These are phyloP conservation scores for Salix brachista DNA, from an alignment of 345 rosid genomes.

Conservation along the genomic window DNA sequence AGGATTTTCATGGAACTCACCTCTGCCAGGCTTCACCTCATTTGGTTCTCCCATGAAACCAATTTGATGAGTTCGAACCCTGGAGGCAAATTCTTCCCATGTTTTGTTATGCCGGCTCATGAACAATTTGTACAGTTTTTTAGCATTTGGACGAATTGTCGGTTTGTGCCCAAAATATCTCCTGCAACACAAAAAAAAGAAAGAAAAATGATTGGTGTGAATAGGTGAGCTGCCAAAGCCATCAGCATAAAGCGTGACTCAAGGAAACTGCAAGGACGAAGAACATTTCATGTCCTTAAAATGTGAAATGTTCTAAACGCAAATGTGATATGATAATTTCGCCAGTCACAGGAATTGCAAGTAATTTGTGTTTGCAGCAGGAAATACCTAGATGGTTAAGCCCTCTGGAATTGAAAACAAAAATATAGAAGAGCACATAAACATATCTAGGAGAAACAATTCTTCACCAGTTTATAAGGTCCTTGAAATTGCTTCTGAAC, in stretches of 20 bases:
- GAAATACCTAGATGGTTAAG: neutral
- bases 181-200: slow-evolving; percentile 35
- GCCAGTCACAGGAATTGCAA: neutral
- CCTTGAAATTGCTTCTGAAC: neutral
- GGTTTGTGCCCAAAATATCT: slow-evolving; percentile 91
- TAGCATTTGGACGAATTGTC: slow-evolving; percentile 80
- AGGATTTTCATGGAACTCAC: slow-evolving; percentile 91
- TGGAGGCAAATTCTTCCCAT: slow-evolving; percentile 78
- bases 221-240: neutral
- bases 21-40: slow-evolving; percentile 68
- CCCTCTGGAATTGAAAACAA: neutral
- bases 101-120: slow-evolving; percentile 58
- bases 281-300: neutral
- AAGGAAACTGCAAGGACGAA: neutral
- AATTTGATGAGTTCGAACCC: slow-evolving; percentile 48
- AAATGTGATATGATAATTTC: neutral
- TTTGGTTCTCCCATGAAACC: slow-evolving; percentile 92
- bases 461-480: neutral
- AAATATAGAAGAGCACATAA: neutral
- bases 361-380: neutral
- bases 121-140: slow-evolving; percentile 64
- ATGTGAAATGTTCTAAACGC: neutral
- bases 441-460: neutral
- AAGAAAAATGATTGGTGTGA: neutral
- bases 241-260: neutral